Conservation (phyloP, 176 grass and related monocot genomes). For the Rhynchospora breviuscula region DNA sequence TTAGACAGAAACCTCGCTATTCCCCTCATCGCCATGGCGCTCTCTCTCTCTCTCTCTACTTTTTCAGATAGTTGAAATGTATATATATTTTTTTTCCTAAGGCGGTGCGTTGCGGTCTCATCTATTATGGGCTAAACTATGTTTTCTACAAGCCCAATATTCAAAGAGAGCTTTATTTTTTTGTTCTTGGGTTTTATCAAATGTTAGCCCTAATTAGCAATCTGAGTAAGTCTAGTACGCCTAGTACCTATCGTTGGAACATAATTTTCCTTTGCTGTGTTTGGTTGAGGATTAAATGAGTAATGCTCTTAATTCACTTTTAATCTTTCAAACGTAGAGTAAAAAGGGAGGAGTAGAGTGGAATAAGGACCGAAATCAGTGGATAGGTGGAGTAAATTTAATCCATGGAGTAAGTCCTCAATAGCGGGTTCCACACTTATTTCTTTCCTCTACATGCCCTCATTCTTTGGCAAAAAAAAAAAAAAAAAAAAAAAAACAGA, state of each 20-base stretch:
- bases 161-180: neutral
- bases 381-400: too few species aligned
- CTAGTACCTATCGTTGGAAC: neutral
- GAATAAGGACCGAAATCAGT: too few species aligned
- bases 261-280: neutral
- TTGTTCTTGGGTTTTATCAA: neutral
- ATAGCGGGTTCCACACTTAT: too few species aligned
- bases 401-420: too few species aligned
- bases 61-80: neutral
- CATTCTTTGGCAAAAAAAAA: too few species aligned
- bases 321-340: too few species aligned
- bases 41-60: neutral
- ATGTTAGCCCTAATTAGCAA: neutral
- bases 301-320: too few species aligned
- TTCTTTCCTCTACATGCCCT: too few species aligned
- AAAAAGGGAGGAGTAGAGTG: too few species aligned
- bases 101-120: neutral
- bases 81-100: neutral
- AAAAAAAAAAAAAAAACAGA: too few species aligned
- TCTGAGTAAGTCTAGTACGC: neutral
- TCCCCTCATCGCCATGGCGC: conserved; percentile 62
- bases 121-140: neutral
- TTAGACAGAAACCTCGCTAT: conserved; percentile 30
- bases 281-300: too few species aligned
- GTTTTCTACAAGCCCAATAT: neutral